These are phyloP conservation scores for Xylaria castorea DNA, from an alignment of 495 filamentous ascomycete species.

Conservation along the genomic window DNA sequence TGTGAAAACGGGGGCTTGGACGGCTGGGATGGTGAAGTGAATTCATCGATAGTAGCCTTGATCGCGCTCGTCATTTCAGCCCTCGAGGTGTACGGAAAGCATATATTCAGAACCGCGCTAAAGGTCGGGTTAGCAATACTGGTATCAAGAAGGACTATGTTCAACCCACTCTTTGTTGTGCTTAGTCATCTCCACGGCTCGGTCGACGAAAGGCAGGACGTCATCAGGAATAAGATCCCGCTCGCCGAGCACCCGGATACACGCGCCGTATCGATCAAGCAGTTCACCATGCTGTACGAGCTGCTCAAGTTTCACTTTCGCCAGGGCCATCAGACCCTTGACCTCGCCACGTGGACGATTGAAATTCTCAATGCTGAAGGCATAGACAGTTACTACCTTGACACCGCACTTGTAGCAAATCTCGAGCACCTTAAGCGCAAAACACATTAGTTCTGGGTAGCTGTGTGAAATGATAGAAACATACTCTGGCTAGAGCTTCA, in stretches of 20 bases:
- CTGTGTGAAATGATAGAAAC: slow-evolving; percentile 50
- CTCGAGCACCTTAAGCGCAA: slow-evolving; percentile 75
- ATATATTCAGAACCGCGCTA: slow-evolving; percentile 88
- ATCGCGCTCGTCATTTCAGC: slow-evolving; percentile 97
- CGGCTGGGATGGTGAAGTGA: slow-evolving; percentile 67
- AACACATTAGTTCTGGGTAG: neutral
- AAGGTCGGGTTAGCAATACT: slow-evolving; percentile 26
- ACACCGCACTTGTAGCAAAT: slow-evolving; percentile 97
- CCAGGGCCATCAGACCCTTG: slow-evolving; percentile 96
- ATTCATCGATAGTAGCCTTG: slow-evolving; percentile 81
- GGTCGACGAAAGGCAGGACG: slow-evolving; percentile 85
- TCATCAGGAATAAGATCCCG: slow-evolving; percentile 81
- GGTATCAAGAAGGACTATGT: neutral
- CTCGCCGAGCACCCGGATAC: slow-evolving; percentile 82
- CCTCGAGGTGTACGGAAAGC: slow-evolving; percentile 94
- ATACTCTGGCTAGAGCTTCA: slow-evolving; percentile 78
- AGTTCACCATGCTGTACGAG: slow-evolving; percentile 92
- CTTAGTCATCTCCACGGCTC: slow-evolving; percentile 80
- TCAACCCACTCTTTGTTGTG: slow-evolving; percentile 72
- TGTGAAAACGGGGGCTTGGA: slow-evolving; percentile 80
- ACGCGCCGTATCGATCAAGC: slow-evolving; percentile 89
- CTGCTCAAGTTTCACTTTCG: slow-evolving; percentile 89
- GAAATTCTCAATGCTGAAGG: slow-evolving; percentile 99
- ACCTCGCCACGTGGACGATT: slow-evolving; percentile 98
- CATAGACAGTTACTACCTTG: slow-evolving; percentile 95